Base-by-base conservation (phyloP, 1,284 basidiomycete genomes). In the Meira nashicola region DNA sequence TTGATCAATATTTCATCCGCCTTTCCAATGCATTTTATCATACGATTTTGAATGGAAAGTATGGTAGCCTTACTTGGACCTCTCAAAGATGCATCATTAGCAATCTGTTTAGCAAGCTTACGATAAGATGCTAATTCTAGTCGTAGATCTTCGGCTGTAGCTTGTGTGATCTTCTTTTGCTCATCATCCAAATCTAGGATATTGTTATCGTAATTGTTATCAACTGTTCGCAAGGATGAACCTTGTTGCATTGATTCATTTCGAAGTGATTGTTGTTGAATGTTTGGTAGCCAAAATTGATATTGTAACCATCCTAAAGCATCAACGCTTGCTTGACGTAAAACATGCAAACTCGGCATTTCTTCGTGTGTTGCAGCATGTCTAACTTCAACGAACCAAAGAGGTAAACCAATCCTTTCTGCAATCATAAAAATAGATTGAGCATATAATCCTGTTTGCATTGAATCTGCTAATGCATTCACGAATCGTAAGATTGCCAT, bases 281-380 rank as follows among this genome's bases (percentile, higher is more conserved):
- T 33, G 51, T 63, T 68, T 15, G 71, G 71, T 8, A 51, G 25
- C 72, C 72, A 74, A 49, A 69, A 74, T 41, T 69, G 63, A 21
- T 44, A 33, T 38, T 68, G 57, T 0, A 78, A 63, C 76, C 76
- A 78, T 0, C 54, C 55, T 1, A 78, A 58, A 0, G 75, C 64
- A 19, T 68, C 54, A 0, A 83, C 81, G 17, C 88, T 84, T 0
- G 87, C 91, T 56, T 90, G 84, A 56, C 88, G 83, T 10, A 96
- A 83, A 7, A 93, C 80, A 51, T 86, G 84, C 1, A 97, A 81
- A 64, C 89, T 89, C 0, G 94, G 95, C 15, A 98, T 80, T 66
- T 95, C 91, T 73, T 98, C 94, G 75, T 98, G 94, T 1, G 94
- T 98, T 9, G 90, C 90, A 28, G 90, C 88, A 80, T 98, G 94